Evolutionary conservation across 441 rosid genomes (phyloP), one percentile per base, ranked within the genome.

Genomic region (Syzygium malaccense): DNA sequence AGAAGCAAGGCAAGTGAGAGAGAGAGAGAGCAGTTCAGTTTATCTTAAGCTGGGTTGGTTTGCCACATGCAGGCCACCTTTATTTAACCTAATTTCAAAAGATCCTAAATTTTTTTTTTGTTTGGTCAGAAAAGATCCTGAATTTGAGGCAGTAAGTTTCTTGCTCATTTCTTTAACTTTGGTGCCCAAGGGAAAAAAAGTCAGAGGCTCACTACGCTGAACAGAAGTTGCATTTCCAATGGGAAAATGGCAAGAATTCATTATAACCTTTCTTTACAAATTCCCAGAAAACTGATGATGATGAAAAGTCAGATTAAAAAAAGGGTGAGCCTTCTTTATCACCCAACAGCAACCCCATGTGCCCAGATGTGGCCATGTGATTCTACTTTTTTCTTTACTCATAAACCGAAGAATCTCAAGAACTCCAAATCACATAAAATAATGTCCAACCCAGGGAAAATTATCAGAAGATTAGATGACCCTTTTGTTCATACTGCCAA

Each of bases 31-130:
- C 8, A 30, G 11, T 30, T 64, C 75, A 30, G 80, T 45, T 26
- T 85, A 49, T 30, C 26, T 26, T 45, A 86, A 86, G 66, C 12
- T 23, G 56, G 83, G 20, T 41, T 45, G 88, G 83, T 87, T 87
- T 23, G 88, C 45, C 88, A 87, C 84, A 64, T 87, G 88, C 60
- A 64, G 25, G 80, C 56, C 84, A 87, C 84, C 23, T 87, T 87
- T 55, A 19, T 32, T 23, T 32, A 45, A 32, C 57, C 49, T 85
- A 71, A 37, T 20, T 25, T 41, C 49, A 71, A 28, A 71, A 71
- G 75, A 62, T 62, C 53, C 14, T 7, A 7, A 9, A 6, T 49
- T 49, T 49, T 49, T 49, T 49, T 49, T 0, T 49, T 49, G 1
- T 49, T 49, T 49, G 53, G 53, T 9, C 53, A 49, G 53, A 25